Evolutionary conservation across 306 rosid species (phyloP).

Genomic region (Quercus ilex): DNA sequence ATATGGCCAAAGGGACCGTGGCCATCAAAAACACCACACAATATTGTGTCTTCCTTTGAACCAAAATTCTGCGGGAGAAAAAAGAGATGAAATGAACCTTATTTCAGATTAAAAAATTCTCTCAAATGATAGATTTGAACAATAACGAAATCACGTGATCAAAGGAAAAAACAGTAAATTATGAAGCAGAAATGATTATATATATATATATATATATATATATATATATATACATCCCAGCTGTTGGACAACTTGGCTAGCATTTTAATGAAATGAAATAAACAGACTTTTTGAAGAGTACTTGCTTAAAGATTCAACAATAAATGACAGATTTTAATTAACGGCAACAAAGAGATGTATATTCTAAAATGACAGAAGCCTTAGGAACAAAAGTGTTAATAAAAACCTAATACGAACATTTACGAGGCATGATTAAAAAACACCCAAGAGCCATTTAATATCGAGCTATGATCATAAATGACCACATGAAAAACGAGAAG

Average conservation of each 20-base stretch:
- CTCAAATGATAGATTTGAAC: background rate
- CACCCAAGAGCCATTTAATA: background rate
- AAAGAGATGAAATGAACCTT: background rate
- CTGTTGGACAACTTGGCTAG: background rate
- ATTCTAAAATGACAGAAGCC: background rate
- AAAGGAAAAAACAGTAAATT: background rate
- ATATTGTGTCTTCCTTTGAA: conserved; percentile 39
- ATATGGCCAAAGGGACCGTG: conserved; percentile 89
- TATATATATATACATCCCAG: background rate
- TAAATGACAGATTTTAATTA: background rate
- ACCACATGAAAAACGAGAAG: background rate
- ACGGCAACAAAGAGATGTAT: background rate
- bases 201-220: background rate
- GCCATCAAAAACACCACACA: conserved; percentile 93
- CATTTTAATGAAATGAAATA: background rate
- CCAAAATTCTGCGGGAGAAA: conserved; percentile 50
- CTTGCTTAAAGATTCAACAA: background rate
- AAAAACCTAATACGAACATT: too few species aligned
- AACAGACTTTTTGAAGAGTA: background rate
- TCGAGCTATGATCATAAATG: background rate
- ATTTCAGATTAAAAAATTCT: background rate
- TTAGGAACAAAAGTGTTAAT: too few species aligned
- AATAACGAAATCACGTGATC: background rate
- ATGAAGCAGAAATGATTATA: background rate
- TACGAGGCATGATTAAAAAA: too few species aligned